phyloP scores from a whole-genome alignment of 805 yeast genomes.

The Metschnikowia arizonensis region DNA sequence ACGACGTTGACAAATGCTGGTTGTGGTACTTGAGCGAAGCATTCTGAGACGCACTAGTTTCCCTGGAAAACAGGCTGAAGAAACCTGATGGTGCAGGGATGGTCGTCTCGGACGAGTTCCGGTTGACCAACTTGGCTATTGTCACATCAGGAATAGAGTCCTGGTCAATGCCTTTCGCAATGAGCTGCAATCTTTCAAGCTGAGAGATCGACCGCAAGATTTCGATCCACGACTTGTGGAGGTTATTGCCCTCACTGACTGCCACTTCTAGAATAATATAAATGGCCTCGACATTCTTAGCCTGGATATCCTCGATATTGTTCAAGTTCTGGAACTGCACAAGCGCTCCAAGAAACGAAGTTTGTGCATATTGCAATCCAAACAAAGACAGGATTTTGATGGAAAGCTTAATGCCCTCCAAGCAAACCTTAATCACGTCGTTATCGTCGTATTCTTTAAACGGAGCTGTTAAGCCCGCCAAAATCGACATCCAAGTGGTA shows the following conservation, averaged over 20 bases:
- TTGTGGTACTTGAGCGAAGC: slow-evolving; percentile 70
- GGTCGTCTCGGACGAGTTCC: slow-evolving; percentile 44
- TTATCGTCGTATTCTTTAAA: slow-evolving; percentile 82
- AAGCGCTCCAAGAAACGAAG: slow-evolving; percentile 85
- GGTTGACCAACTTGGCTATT: slow-evolving; percentile 62
- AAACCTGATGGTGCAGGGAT: slow-evolving; percentile 43
- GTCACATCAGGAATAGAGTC: slow-evolving; percentile 81
- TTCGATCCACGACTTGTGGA: slow-evolving; percentile 77
- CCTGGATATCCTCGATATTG: slow-evolving; percentile 70
- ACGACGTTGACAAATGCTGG: slow-evolving; percentile 58
- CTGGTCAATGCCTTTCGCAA: slow-evolving; percentile 83
- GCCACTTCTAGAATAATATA: slow-evolving; percentile 72
- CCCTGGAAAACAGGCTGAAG: slow-evolving; percentile 53
- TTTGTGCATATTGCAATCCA: slow-evolving; percentile 77
- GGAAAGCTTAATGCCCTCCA: slow-evolving; percentile 83
- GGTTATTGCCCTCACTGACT: slow-evolving; percentile 68
- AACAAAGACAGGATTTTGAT: slow-evolving; percentile 81
- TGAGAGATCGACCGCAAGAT: slow-evolving; percentile 81
- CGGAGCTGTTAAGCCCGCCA: slow-evolving; percentile 92
- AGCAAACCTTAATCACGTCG: slow-evolving; percentile 61
- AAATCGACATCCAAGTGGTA: slow-evolving; percentile 92
- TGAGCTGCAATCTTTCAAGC: slow-evolving; percentile 82
- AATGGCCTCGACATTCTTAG: slow-evolving; percentile 80
- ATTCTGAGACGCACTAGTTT: slow-evolving; percentile 54
- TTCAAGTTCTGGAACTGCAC: slow-evolving; percentile 81